Conservation (phyloP, 2,329 filamentous ascomycete species). For the Botrytis elliptica region DNA sequence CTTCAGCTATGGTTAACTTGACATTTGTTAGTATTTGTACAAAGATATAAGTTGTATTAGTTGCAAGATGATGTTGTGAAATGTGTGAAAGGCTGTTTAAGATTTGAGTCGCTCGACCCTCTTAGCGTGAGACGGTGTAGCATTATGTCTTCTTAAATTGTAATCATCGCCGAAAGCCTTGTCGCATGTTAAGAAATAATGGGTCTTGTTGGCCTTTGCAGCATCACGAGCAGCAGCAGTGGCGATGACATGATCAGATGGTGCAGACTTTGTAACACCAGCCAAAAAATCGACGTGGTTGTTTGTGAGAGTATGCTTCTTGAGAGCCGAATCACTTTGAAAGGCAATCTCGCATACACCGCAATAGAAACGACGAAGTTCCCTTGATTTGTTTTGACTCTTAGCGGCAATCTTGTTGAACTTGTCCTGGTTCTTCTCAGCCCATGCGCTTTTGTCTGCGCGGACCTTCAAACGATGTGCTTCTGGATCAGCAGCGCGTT, state of each 20-base stretch:
- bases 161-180: not conserved
- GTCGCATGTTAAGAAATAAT: not conserved
- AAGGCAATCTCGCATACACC: not conserved
- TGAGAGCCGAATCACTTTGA: not conserved
- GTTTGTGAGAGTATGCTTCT: not conserved
- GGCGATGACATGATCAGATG: not conserved
- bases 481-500: not conserved
- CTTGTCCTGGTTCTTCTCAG: not conserved
- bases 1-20: constrained; percentile 65
- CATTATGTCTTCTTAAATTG: not conserved
- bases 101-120: not conserved
- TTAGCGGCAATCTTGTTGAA: not conserved
- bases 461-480: not conserved
- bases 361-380: too few relatives aligned
- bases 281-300: not conserved
- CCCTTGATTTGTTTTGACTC: too few relatives aligned
- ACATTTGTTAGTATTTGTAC: not conserved
- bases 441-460: not conserved
- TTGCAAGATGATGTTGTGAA: not conserved
- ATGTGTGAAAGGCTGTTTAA: not conserved
- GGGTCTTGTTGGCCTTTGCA: not conserved
- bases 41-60: not conserved
- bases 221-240: not conserved
- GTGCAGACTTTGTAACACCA: not conserved
- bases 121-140: not conserved